phyloP scores from a whole-genome alignment of 352 stramenopile species.

The Pythium angustatum region DNA sequence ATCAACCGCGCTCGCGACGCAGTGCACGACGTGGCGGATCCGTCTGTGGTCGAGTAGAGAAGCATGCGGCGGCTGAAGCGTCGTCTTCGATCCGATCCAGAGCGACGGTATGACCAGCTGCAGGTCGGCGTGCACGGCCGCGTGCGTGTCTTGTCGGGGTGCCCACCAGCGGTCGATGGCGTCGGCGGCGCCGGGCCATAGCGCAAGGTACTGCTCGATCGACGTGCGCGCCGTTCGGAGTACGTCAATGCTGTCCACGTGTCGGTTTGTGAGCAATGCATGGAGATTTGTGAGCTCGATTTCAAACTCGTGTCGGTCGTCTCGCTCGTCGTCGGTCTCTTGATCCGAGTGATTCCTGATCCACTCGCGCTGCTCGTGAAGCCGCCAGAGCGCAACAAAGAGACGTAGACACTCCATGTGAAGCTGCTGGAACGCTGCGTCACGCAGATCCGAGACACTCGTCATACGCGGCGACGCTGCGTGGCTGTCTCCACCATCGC shows the following conservation, averaged over 20 bases:
- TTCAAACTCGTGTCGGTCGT: constrained; percentile 24
- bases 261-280: constrained; percentile 21
- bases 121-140: constrained; percentile 33
- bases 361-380: constrained; percentile 19
- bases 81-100: constrained; percentile 38
- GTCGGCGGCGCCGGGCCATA: constrained; percentile 14
- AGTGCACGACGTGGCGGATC: constrained; percentile 29
- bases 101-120: constrained; percentile 37
- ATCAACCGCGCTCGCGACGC: constrained; percentile 6
- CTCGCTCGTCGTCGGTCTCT: constrained; percentile 14
- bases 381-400: constrained; percentile 17
- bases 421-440: background rate
- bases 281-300: constrained; percentile 31
- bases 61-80: constrained; percentile 19
- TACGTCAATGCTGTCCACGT: constrained; percentile 4
- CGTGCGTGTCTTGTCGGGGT: constrained; percentile 9
- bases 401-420: constrained; percentile 25
- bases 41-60: constrained; percentile 13
- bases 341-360: background rate
- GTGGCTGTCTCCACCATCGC: background rate
- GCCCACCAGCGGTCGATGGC: constrained; percentile 21
- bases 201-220: constrained; percentile 12
- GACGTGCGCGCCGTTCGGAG: constrained; percentile 7
- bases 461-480: background rate
- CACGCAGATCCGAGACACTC: background rate